Evolutionary conservation across 2,329 filamentous ascomycete species (phyloP).

Genomic region (Penicillium crustosum): DNA sequence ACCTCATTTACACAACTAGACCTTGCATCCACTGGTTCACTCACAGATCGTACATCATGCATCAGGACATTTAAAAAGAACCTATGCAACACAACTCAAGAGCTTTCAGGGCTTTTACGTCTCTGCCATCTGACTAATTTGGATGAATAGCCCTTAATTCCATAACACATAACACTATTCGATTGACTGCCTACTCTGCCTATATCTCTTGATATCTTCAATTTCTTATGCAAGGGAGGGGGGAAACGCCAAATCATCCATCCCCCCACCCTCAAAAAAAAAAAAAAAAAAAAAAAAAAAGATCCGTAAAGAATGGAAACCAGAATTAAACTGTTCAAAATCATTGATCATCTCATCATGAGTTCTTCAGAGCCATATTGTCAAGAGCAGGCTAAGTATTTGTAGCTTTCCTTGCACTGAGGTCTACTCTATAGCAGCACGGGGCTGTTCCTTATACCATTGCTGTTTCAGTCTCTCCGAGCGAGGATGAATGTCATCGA

Average conservation of each 20-base stretch:
- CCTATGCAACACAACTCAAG: too few species aligned
- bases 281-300: neutral
- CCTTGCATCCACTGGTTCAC: neutral
- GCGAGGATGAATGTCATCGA: neutral
- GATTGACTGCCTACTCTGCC: neutral
- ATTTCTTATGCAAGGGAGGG: too few species aligned
- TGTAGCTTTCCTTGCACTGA: neutral
- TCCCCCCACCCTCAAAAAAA: neutral
- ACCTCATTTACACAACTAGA: neutral
- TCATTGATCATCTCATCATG: neutral
- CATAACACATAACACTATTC: neutral
- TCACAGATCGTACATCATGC: neutral
- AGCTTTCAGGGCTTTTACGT: neutral
- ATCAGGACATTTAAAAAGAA: neutral
- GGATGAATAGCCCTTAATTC: neutral
- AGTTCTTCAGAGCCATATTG: neutral
- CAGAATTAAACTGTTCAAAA: neutral
- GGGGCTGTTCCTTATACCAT: neutral
- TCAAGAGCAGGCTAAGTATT: neutral
- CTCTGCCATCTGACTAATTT: neutral
- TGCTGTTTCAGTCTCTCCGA: neutral
- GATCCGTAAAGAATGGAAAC: neutral
- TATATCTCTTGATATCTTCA: neutral
- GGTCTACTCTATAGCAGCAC: neutral
- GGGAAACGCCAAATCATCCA: neutral